These are phyloP conservation scores for Amphichorda felina DNA, from an alignment of 2,329 filamentous ascomycete genomes.

Conservation along the genomic window DNA sequence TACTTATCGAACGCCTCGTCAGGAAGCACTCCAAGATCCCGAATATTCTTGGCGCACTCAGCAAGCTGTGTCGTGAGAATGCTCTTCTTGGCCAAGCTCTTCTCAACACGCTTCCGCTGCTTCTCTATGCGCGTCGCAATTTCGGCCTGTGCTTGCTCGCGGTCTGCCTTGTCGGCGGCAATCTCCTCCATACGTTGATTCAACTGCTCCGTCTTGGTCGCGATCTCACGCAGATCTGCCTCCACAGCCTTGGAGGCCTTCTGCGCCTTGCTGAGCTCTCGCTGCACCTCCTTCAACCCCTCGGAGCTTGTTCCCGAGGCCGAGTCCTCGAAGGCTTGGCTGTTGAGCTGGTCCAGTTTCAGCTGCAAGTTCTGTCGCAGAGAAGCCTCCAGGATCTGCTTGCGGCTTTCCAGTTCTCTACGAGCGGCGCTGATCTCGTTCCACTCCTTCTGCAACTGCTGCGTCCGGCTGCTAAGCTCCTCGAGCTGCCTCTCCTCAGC, in stretches of 20 bases:
- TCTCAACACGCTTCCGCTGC: conserved; percentile 83
- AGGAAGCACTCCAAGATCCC: conserved; percentile 82
- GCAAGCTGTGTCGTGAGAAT: conserved; percentile 64
- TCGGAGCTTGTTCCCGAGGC: conserved; percentile 47
- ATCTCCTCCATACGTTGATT: conserved; percentile 41
- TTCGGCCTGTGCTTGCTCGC: conserved; percentile 62
- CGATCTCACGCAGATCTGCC: conserved; percentile 60
- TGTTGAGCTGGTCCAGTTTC: conserved; percentile 75
- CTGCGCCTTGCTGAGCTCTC: conserved; percentile 69
- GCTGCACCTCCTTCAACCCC: conserved; percentile 65
- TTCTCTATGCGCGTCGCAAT: conserved; percentile 69
- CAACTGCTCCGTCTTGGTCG: conserved; percentile 51
- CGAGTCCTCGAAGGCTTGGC: conserved; percentile 57
- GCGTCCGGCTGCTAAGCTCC: conserved; percentile 53
- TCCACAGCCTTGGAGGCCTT: conserved; percentile 57
- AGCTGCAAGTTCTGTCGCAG: conserved; percentile 81
- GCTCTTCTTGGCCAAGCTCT: conserved; percentile 80
- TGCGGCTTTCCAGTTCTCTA: conserved; percentile 67
- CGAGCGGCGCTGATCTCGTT: conserved; percentile 62
- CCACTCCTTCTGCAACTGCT: conserved; percentile 66
- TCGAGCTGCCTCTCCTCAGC: conserved; percentile 79
- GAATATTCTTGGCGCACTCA: conserved; percentile 79
- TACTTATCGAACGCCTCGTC: conserved; percentile 93
- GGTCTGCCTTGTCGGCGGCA: conserved; percentile 44
- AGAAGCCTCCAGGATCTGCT: conserved; percentile 75